phyloP scores from a whole-genome alignment of 495 filamentous ascomycete genomes.

The Melanomma pulvis-pyrius region DNA sequence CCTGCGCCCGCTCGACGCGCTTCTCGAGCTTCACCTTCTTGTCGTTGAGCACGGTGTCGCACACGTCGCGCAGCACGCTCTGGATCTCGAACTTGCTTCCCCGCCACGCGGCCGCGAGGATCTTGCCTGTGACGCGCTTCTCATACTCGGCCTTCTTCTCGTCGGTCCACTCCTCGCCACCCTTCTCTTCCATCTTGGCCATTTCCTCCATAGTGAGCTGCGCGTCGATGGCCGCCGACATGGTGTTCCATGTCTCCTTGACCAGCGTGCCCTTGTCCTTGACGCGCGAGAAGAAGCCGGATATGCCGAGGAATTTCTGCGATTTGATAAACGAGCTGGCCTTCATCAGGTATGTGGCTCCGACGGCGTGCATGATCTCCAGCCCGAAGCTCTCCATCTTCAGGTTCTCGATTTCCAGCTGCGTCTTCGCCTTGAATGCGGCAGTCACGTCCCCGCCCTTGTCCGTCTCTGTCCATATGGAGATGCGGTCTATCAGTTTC shows the following conservation, averaged over 20 bases:
- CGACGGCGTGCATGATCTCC: constrained; percentile 95
- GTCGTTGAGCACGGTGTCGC: constrained; percentile 64
- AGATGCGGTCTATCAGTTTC: constrained; percentile 88
- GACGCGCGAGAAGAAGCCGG: constrained; percentile 87
- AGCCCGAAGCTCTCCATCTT: constrained; percentile 99
- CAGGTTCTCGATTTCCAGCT: constrained; percentile 93
- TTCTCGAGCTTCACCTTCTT: constrained; percentile 83
- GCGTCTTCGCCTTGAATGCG: constrained; percentile 90
- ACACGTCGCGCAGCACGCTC: constrained; percentile 89
- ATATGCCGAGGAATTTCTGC: constrained; percentile 95
- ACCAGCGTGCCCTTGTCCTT: constrained; percentile 97
- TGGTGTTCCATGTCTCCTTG: constrained; percentile 98
- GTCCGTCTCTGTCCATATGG: constrained; percentile 96
- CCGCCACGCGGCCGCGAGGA: constrained; percentile 96
- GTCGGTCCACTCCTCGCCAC: constrained; percentile 97
- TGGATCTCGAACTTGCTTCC: constrained; percentile 99
- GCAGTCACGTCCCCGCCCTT: constrained; percentile 79
- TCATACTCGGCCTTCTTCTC: constrained; percentile 98
- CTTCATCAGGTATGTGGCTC: constrained; percentile 84
- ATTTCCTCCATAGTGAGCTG: constrained; percentile 99
- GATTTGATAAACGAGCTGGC: constrained; percentile 85
- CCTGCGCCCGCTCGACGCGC: constrained; percentile 86
- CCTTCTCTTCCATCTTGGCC: constrained; percentile 92
- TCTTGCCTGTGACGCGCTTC: constrained; percentile 93
- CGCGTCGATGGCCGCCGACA: constrained; percentile 94